These are phyloP conservation scores for Plectosphaerella cucumerina DNA, from an alignment of 2,329 filamentous ascomycete species.

Conservation along the genomic window DNA sequence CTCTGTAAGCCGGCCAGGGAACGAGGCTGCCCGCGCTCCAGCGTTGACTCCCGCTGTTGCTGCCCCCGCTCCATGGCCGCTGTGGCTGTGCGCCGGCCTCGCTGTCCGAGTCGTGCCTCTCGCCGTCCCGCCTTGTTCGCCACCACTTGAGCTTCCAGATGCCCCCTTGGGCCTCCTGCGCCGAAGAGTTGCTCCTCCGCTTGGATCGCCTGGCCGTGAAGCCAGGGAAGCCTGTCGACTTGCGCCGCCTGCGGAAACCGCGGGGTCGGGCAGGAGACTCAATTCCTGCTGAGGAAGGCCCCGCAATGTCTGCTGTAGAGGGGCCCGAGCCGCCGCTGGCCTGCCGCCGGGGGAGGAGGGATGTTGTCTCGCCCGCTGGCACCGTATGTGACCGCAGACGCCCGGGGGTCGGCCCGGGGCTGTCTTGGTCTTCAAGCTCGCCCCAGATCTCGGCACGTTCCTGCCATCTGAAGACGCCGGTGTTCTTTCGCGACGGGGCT, in stretches of 20 bases:
- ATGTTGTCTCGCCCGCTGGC: conserved; percentile 35
- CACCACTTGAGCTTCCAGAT: conserved; percentile 57
- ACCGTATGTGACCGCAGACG: conserved; percentile 46
- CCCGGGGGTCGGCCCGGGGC: conserved; percentile 31
- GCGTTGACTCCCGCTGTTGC: not conserved
- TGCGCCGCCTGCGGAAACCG: conserved; percentile 42
- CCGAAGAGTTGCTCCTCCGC: conserved; percentile 30
- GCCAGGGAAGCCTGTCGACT: conserved; percentile 59
- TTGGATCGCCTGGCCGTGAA: conserved; percentile 49
- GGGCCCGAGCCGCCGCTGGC: conserved; percentile 13
- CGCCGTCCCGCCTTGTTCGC: conserved; percentile 14
- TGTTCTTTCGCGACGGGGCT: conserved; percentile 40
- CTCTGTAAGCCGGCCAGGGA: conserved; percentile 12
- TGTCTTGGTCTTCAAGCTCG: conserved; percentile 73
- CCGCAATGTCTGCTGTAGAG: conserved; percentile 11
- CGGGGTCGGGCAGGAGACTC: conserved; percentile 13
- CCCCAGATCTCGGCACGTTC: conserved; percentile 83
- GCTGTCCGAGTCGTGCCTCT: conserved; percentile 5
- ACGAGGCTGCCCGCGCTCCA: conserved; percentile 1
- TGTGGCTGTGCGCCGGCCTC: conserved; percentile 14
- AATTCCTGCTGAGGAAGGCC: conserved; percentile 4
- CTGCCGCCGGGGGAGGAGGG: conserved; percentile 26
- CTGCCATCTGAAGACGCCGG: conserved; percentile 45
- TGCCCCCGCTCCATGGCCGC: conserved; percentile 1
- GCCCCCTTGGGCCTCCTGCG: conserved; percentile 47